phyloP scores from a whole-genome alignment of 345 rosid species.

The Gossypium stocksii region DNA sequence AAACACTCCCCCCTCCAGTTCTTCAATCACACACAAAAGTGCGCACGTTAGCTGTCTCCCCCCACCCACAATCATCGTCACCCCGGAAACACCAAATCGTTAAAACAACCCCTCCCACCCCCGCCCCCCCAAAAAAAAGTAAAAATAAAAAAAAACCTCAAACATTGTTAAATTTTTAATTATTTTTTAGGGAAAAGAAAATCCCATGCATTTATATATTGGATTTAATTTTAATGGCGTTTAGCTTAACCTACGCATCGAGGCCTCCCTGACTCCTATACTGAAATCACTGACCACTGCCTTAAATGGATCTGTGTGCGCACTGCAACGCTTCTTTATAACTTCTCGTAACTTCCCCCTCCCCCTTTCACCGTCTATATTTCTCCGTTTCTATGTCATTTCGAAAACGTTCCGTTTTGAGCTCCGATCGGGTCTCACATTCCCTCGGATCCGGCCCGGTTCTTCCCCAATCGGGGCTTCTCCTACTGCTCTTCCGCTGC shows the following conservation, averaged over 20 bases:
- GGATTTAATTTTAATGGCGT: conserved; percentile 11
- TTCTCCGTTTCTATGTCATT: conserved; percentile 35
- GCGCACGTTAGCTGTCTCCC: conserved; percentile 35
- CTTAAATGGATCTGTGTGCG: conserved; percentile 53
- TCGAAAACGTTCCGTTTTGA: conserved; percentile 24
- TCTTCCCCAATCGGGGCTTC: conserved; percentile 8
- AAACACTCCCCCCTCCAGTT: conserved; percentile 25
- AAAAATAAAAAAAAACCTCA: too few species aligned
- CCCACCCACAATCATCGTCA: not conserved
- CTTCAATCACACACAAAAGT: not conserved
- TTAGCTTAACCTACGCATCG: conserved; percentile 21
- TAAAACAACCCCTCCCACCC: not conserved
- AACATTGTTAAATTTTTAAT: not conserved
- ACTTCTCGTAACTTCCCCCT: conserved; percentile 27
- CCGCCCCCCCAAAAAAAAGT: too few species aligned
- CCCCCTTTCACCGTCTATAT: not conserved
- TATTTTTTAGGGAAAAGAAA: not conserved
- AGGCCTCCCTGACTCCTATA: conserved; percentile 35
- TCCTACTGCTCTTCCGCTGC: not conserved
- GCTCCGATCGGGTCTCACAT: conserved; percentile 42
- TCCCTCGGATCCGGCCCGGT: conserved; percentile 18
- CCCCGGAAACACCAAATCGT: not conserved
- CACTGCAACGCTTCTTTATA: conserved; percentile 26
- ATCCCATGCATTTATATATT: not conserved
- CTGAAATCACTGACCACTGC: conserved; percentile 49